Evolutionary conservation across 2,329 filamentous ascomycete species (phyloP).

Genomic region (Didymella segeticola): DNA sequence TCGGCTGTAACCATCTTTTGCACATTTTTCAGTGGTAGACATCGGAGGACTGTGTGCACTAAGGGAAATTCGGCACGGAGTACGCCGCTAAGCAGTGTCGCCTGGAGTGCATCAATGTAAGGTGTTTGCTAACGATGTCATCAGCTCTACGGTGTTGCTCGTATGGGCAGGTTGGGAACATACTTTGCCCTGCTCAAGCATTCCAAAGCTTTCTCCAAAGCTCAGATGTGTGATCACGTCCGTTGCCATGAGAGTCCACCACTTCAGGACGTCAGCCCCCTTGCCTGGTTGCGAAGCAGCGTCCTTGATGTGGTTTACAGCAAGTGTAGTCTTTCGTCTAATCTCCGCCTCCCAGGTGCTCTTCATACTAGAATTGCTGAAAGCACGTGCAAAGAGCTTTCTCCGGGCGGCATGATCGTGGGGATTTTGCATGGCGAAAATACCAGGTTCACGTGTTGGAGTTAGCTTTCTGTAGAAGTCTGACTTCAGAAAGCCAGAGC

Average conservation of each 20-base stretch:
- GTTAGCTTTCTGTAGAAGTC: conserved; percentile 47
- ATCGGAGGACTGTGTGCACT: conserved; percentile 27
- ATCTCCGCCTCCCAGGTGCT: conserved; percentile 48
- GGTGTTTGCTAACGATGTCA: conserved; percentile 19
- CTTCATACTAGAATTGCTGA: conserved; percentile 45
- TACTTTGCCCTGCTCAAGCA: conserved; percentile 47
- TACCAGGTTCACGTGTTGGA: conserved; percentile 33
- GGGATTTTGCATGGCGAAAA: conserved; percentile 50
- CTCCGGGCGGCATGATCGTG: conserved; percentile 46
- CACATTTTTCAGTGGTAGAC: conserved; percentile 8
- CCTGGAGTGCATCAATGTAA: conserved; percentile 41
- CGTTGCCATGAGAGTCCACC: conserved; percentile 51
- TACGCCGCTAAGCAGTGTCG: conserved; percentile 36
- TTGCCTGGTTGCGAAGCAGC: conserved; percentile 24
- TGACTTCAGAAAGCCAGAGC: conserved; percentile 51
- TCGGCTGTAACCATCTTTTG: conserved; percentile 21
- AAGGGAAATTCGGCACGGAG: conserved; percentile 43
- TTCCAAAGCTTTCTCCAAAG: conserved; percentile 51
- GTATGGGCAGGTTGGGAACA: background rate
- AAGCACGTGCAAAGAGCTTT: conserved; percentile 46
- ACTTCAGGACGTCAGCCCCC: conserved; percentile 45
- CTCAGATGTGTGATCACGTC: conserved; percentile 49
- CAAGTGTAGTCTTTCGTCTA: conserved; percentile 40
- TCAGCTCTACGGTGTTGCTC: background rate
- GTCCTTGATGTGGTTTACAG: conserved; percentile 41